Conservation (phyloP, 1,284 basidiomycete species). For the Cutaneotrichosporon arboriforme region DNA sequence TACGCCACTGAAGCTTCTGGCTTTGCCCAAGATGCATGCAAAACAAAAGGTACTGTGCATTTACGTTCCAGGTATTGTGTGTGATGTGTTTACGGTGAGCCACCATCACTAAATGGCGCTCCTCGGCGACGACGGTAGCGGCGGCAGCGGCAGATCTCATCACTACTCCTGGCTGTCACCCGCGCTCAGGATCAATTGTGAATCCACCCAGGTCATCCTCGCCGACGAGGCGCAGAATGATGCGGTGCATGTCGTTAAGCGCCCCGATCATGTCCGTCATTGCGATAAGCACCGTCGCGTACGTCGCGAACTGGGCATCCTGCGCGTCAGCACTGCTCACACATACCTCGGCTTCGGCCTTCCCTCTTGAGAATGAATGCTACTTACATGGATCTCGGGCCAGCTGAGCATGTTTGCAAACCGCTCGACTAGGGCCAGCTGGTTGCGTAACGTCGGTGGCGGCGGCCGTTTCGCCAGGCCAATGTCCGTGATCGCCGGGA, state of each 20-base stretch:
- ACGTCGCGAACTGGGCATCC: constrained; percentile 42
- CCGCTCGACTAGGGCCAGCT: too few species aligned
- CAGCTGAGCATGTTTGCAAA: not conserved
- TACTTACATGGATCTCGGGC: constrained; percentile 17
- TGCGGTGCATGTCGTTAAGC: constrained; percentile 35
- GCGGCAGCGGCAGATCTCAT: too few species aligned
- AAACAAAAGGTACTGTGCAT: too few species aligned
- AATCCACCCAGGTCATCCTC: constrained; percentile 36
- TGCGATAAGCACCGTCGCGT: constrained; percentile 38
- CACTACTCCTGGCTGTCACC: too few species aligned
- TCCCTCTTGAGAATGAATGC: not conserved
- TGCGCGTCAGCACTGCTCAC: constrained; percentile 5
- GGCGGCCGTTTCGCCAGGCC: constrained; percentile 6
- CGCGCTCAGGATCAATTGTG: not conserved
- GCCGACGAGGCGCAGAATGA: constrained; percentile 36
- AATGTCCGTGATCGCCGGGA: constrained; percentile 9
- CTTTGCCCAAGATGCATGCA: too few species aligned
- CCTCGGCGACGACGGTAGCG: too few species aligned
- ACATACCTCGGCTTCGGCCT: not conserved
- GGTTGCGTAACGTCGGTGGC: too few species aligned
- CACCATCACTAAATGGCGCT: too few species aligned
- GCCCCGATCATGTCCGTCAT: constrained; percentile 31
- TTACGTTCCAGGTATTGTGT: too few species aligned
- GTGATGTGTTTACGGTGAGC: too few species aligned
- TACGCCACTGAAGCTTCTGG: too few species aligned